Evolutionary conservation across 1,139 yeast species (phyloP), one percentile per base, ranked within the genome.

Genomic region (Hansenula lynferdii): DNA sequence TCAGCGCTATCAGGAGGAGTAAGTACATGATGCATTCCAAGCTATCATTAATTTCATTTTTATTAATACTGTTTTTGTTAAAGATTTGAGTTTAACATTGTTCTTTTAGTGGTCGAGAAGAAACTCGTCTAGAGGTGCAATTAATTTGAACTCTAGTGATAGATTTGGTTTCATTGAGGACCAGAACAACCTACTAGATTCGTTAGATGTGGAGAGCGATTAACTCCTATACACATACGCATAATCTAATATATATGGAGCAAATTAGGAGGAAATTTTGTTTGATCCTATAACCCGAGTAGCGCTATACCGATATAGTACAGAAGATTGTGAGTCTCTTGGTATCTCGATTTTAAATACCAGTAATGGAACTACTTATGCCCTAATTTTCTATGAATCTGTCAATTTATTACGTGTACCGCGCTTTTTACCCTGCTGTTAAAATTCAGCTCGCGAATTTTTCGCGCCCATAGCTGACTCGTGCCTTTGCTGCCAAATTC

Each of bases 1-100:
- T 42, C 51, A 8, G 54, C 57, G 7, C 44, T 57, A 5, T 47
- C 57, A 17, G 57, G 56, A 37, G 49, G 49, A 11, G 58, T 55
- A 48, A 55, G 58, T 30, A 31, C 17, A 15, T 30, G 27, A 35
- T 12, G 5, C 6, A 10, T n/a, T n/a, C n/a, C n/a, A n/a, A n/a
- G n/a, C n/a, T n/a, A n/a, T n/a, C n/a, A n/a, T n/a, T n/a, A n/a
- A n/a, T n/a, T n/a, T n/a, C n/a, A n/a, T n/a, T n/a, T n/a, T n/a
- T 36, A 36, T 34, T 33, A 39, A 36, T 35, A 33, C 3, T n/a
- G 21, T 32, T 24, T 36, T 17, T 30, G n/a, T 28, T 28, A 25
- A 31, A 37, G 40, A 22, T 22, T 14, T 31, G 24, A 23, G 11
- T 26, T 19, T 26, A 25, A 26, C 25, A 15, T 33, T 23, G 8